phyloP scores from a whole-genome alignment of 2,329 filamentous ascomycete genomes.

The Scedosporium boydii region DNA sequence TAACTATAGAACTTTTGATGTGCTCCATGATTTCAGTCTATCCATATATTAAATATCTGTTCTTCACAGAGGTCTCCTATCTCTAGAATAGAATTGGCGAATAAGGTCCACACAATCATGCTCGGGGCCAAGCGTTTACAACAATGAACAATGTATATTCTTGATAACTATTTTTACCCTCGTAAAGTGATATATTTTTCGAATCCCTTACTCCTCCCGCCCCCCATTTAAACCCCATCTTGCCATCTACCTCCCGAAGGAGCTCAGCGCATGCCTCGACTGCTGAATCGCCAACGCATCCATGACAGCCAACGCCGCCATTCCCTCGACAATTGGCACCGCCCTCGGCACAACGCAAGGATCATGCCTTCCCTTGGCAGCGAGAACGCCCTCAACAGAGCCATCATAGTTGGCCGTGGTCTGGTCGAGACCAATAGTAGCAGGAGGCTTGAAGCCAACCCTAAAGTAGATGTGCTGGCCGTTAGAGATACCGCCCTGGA shows the following conservation, averaged over 20 bases:
- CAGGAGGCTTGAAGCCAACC: conserved; percentile 88
- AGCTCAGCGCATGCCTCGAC: conserved; percentile 30
- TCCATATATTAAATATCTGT: too few species aligned
- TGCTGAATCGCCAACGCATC: conserved; percentile 82
- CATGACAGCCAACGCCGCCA: conserved; percentile 81
- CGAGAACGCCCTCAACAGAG: conserved; percentile 59
- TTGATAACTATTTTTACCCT: too few species aligned
- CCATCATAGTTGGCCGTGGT: conserved; percentile 73
- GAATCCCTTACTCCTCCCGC: neutral
- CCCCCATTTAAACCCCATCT: neutral
- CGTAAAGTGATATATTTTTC: too few species aligned
- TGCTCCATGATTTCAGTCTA: neutral
- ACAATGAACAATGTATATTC: too few species aligned
- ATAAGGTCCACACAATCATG: too few species aligned
- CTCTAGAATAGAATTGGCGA: too few species aligned
- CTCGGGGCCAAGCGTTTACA: too few species aligned
- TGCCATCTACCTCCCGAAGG: conserved; percentile 7
- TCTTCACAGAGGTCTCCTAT: too few species aligned
- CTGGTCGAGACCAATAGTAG: conserved; percentile 87
- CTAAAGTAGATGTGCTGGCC: conserved; percentile 91
- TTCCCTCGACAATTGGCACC: conserved; percentile 81
- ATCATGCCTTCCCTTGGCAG: conserved; percentile 90
- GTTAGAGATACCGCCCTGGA: conserved; percentile 93
- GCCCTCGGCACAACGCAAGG: conserved; percentile 86
- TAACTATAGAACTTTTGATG: neutral